These are phyloP conservation scores for Nyssa sinensis DNA, from an alignment of 148 eudicot genomes.

Conservation along the genomic window DNA sequence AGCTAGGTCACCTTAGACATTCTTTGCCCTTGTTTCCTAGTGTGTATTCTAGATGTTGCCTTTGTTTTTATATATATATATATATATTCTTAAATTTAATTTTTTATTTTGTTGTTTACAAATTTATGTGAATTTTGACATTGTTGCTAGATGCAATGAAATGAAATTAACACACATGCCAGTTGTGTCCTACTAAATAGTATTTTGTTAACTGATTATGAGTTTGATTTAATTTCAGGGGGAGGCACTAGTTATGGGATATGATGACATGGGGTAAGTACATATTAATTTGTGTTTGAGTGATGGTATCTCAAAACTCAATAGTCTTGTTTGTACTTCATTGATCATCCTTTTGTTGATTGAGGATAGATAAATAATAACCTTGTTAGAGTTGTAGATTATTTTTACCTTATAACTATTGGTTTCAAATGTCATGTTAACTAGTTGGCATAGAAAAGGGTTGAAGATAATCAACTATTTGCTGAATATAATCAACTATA, in stretches of 20 bases:
- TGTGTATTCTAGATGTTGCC: not conserved
- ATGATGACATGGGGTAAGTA: slow-evolving; percentile 94
- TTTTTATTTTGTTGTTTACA: not conserved
- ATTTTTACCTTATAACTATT: no score
- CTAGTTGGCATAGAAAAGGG: no score
- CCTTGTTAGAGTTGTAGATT: not conserved
- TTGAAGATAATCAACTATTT: no score
- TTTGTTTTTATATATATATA: not conserved
- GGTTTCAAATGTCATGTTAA: no score
- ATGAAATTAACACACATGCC: not conserved
- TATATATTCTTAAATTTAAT: not conserved
- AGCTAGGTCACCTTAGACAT: not conserved
- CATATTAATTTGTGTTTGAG: not conserved
- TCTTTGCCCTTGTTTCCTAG: not conserved
- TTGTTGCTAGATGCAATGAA: not conserved
- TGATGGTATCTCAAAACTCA: not conserved
- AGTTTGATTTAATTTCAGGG: slow-evolving; percentile 53
- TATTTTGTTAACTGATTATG: not conserved
- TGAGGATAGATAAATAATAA: not conserved
- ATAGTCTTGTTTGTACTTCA: not conserved
- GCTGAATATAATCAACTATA: no score
- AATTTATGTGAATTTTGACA: not conserved
- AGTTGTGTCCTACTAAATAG: not conserved
- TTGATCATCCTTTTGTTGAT: not conserved
- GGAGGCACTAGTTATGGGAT: slow-evolving; percentile 96